Conservation (phyloP, 2,329 filamentous ascomycete species). For the Chrysosporium queenslandicum region DNA sequence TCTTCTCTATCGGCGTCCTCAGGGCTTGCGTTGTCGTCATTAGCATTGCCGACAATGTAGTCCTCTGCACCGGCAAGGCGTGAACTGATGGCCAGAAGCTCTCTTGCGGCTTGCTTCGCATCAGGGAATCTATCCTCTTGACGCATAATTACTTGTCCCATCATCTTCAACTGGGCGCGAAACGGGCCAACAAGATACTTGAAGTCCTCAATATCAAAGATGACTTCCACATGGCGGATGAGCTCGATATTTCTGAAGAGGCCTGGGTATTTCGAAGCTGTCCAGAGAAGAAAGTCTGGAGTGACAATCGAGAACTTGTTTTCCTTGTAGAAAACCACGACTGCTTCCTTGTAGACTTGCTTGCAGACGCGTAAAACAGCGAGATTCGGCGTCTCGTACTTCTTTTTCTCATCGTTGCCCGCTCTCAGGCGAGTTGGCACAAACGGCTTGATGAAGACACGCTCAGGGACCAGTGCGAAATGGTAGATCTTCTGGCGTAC, state of each 20-base stretch:
- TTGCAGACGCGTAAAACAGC: slow-evolving; percentile 17
- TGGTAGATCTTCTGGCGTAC: slow-evolving; percentile 19
- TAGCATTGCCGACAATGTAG: background rate
- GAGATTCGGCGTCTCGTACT: slow-evolving; percentile 16
- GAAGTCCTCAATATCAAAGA: slow-evolving; percentile 20
- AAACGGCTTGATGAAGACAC: slow-evolving; percentile 19
- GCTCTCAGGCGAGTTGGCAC: slow-evolving; percentile 15
- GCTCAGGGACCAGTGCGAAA: slow-evolving; percentile 15
- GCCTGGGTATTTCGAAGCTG: slow-evolving; percentile 10
- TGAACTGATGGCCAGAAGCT: background rate
- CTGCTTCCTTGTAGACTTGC: slow-evolving; percentile 18
- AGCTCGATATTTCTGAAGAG: slow-evolving; percentile 14
- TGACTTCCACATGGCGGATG: slow-evolving; percentile 18
- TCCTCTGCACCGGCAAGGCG: background rate
- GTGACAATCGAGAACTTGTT: slow-evolving; percentile 21
- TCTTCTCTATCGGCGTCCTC: background rate
- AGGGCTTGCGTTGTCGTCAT: background rate
- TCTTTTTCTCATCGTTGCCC: slow-evolving; percentile 6
- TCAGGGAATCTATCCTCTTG: background rate
- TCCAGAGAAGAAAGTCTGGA: slow-evolving; percentile 16
- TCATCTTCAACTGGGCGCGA: slow-evolving; percentile 2
- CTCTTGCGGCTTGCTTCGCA: background rate
- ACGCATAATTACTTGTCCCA: background rate
- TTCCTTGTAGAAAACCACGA: slow-evolving; percentile 18
- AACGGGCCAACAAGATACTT: slow-evolving; percentile 16